Conservation (phyloP, 2,329 filamentous ascomycete genomes). For the Phialophora macrospora region DNA sequence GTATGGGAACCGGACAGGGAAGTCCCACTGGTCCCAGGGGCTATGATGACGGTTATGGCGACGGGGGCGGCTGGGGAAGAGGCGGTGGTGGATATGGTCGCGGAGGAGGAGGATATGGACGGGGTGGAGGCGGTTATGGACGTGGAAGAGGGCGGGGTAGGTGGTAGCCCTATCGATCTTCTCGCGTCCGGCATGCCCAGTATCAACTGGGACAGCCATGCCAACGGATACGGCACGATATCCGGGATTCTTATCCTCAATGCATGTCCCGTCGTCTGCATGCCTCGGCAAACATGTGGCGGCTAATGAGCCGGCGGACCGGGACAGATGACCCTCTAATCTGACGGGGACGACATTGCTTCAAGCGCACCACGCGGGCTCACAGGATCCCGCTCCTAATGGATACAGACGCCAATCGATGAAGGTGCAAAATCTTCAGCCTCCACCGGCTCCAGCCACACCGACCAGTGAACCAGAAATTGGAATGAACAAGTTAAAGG, state of each 20-base stretch:
- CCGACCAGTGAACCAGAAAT: not conserved
- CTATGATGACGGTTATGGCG: conserved; percentile 57
- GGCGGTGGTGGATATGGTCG: conserved; percentile 55
- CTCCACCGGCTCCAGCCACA: not conserved
- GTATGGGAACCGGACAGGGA: conserved; percentile 36
- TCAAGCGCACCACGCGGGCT: not conserved
- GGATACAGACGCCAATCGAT: not conserved
- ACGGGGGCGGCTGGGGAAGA: conserved; percentile 57
- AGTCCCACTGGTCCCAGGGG: conserved; percentile 48
- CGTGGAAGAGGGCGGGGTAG: conserved; percentile 37
- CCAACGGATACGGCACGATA: not conserved
- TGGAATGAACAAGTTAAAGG: not conserved
- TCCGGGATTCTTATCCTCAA: not conserved
- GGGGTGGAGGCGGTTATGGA: conserved; percentile 49
- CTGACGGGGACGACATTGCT: not conserved
- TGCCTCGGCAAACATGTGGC: not conserved
- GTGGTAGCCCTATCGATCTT: conserved; percentile 28
- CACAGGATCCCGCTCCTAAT: not conserved
- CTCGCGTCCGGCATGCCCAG: not conserved
- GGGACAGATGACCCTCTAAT: not conserved
- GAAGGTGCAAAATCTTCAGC: not conserved
- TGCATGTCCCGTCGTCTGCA: not conserved
- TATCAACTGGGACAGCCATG: not conserved
- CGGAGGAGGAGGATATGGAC: conserved; percentile 49
- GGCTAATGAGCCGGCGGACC: not conserved